phyloP scores from a whole-genome alignment of 2,329 filamentous ascomycete species.

The Fusarium sp. region DNA sequence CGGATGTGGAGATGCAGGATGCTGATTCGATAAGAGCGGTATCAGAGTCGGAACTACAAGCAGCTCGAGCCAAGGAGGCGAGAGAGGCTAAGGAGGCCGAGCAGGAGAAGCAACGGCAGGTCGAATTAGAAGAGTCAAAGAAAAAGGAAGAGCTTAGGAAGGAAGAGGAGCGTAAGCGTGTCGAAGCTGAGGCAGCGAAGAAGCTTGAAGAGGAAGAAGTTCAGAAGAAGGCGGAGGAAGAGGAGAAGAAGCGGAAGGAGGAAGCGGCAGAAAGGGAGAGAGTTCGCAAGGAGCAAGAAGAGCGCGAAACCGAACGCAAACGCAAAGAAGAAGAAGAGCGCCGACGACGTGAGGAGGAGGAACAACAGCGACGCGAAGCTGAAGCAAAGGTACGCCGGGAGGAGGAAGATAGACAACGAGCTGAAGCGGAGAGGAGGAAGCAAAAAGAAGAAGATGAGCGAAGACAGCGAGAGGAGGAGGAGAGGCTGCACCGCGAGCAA shows the following conservation, averaged over 20 bases:
- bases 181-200: conserved; percentile 44
- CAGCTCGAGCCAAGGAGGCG: conserved; percentile 49
- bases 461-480: conserved; percentile 56
- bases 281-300: conserved; percentile 44
- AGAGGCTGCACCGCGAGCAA: conserved; percentile 55
- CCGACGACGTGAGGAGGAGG: conserved; percentile 48
- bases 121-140: conserved; percentile 47
- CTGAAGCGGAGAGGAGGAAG: conserved; percentile 53
- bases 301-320: conserved; percentile 49
- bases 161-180: conserved; percentile 47
- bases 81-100: conserved; percentile 31
- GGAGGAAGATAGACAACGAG: conserved; percentile 50
- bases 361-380: conserved; percentile 49
- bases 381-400: conserved; percentile 51
- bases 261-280: conserved; percentile 47
- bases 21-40: conserved; percentile 47
- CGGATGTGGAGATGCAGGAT: conserved; percentile 66
- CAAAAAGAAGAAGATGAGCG: conserved; percentile 49
- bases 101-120: conserved; percentile 38
- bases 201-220: conserved; percentile 40
- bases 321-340: conserved; percentile 52
- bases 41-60: conserved; percentile 45
- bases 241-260: conserved; percentile 48
- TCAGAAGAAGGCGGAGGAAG: conserved; percentile 45
- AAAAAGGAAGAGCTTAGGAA: conserved; percentile 50